Base-by-base conservation (phyloP, 2,329 filamentous ascomycete species). In the Cryphonectria japonica region DNA sequence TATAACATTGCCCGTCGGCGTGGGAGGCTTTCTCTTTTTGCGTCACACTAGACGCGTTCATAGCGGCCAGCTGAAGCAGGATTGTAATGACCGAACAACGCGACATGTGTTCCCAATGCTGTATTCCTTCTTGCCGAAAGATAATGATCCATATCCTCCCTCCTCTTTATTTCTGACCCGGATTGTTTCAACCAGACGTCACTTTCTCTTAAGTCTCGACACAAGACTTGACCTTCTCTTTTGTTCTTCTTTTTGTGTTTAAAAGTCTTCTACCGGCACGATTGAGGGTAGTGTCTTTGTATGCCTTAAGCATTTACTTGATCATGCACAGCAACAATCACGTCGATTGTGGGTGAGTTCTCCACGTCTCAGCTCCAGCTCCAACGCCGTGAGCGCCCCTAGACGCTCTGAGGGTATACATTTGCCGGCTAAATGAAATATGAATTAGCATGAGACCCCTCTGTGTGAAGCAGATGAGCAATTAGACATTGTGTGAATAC, bases 401-500 rank as follows among this genome's bases (percentile, higher is more conserved):
- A 73, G 46, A 73, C 72, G 66, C 72, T 73, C 57, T 73, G 72
- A 43, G 72, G 72, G 54, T 72, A 73, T 16, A 73, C 72, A 32
- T 68, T 72, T 41, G 72, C 72, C 65, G 72, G 72, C 72, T 73
- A 59, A 9, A 54, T 11, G 43, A 19, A 29, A 14, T 19, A 16
- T 13, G 1, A 2, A 16, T 69, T 67, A 69, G 68, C 22, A 62
- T 41, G 34, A 46, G 2, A 26, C 4, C n/a, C 13, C 26, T 11
- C 39, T 14, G 39, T 41, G 5, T 14, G 41, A 62, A 14, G 9
- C n/a, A 39, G 16, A 13, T 14, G 34, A 34, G 34, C 2, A 19
- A 3, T 41, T 19, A 16, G 9, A 4, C 9, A 4, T 9, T 41
- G 34, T 29, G 29, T n/a, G 8, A 34, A 4, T 66, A 91, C 93